Conservation (phyloP, 2,329 filamentous ascomycete species). For the Didymella sp. region DNA sequence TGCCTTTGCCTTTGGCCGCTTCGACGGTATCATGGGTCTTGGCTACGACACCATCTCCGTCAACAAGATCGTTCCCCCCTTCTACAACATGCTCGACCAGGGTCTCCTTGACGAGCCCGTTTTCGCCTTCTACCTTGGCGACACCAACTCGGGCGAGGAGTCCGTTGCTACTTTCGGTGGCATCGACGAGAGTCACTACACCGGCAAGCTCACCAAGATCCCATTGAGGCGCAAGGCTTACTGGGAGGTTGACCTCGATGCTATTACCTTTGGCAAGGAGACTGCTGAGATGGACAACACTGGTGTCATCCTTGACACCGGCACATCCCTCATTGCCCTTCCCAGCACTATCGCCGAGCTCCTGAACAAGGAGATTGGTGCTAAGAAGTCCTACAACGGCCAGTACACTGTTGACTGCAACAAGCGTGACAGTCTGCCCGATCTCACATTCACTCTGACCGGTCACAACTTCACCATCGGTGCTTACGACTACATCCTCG, state of each 20-base stretch:
- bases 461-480: conserved; percentile 93
- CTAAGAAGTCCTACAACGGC: conserved; percentile 96
- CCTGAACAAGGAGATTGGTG: conserved; percentile 95
- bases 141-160: conserved; percentile 72
- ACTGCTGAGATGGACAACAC: conserved; percentile 91
- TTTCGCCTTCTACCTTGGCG: conserved; percentile 94
- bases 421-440: conserved; percentile 82
- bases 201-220: conserved; percentile 88
- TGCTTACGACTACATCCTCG: conserved; percentile 91
- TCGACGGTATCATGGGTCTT: conserved; percentile 95
- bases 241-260: conserved; percentile 97
- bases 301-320: conserved; percentile 96
- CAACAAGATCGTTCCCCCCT: conserved; percentile 91
- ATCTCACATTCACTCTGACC: conserved; percentile 87
- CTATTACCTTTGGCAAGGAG: conserved; percentile 86
- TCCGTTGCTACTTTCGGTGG: conserved; percentile 93
- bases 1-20: conserved; percentile 96
- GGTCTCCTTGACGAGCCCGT: conserved; percentile 87
- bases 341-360: conserved; percentile 91
- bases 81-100: conserved; percentile 95
- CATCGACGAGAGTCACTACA: conserved; percentile 79
- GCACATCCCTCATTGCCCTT: conserved; percentile 95
- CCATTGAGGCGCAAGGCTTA: conserved; percentile 98
- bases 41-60: conserved; percentile 97
- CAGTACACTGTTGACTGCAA: conserved; percentile 94